phyloP scores from a whole-genome alignment of 768 basidiomycete genomes.

The Austroboletus festivus region DNA sequence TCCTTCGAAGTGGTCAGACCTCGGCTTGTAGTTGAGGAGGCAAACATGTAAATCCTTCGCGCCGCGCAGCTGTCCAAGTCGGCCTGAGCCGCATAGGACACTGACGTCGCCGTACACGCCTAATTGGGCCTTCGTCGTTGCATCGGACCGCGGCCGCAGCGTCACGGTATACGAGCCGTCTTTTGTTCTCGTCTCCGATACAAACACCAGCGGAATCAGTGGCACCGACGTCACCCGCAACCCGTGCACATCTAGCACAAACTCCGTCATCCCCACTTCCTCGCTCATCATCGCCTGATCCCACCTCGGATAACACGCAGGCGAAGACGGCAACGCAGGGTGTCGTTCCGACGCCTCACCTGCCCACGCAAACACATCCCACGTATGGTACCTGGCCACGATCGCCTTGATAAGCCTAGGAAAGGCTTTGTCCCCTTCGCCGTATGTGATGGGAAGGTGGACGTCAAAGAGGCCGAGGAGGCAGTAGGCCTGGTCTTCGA shows the following conservation, averaged over 20 bases:
- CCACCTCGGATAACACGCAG: constrained; percentile 21
- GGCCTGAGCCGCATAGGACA: too few species aligned
- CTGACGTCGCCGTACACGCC: not conserved
- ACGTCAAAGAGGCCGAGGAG: constrained; percentile 14
- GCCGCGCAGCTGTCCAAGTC: too few species aligned
- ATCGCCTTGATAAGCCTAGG: constrained; percentile 11
- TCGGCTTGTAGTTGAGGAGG: constrained; percentile 21
- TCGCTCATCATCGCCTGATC: constrained; percentile 8
- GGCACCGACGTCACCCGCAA: constrained; percentile 7
- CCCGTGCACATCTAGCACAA: constrained; percentile 13
- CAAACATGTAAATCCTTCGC: constrained; percentile 17
- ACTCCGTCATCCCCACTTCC: constrained; percentile 12
- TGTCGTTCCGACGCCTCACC: constrained; percentile 8
- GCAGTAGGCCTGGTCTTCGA: constrained; percentile 10
- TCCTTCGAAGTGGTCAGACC: constrained; percentile 1
- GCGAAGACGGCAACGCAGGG: constrained; percentile 8
- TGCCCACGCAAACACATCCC: constrained; percentile 14
- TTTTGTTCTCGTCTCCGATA: not conserved
- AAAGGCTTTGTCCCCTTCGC: constrained; percentile 11
- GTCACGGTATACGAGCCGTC: constrained; percentile 13
- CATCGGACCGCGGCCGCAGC: not conserved
- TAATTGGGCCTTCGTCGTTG: not conserved
- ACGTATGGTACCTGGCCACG: constrained; percentile 4
- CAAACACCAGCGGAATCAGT: constrained; percentile 8
- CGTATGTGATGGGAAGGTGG: constrained; percentile 10